These are phyloP conservation scores for Trichoderma asperellum DNA, from an alignment of 2,329 filamentous ascomycete species.

Conservation along the genomic window DNA sequence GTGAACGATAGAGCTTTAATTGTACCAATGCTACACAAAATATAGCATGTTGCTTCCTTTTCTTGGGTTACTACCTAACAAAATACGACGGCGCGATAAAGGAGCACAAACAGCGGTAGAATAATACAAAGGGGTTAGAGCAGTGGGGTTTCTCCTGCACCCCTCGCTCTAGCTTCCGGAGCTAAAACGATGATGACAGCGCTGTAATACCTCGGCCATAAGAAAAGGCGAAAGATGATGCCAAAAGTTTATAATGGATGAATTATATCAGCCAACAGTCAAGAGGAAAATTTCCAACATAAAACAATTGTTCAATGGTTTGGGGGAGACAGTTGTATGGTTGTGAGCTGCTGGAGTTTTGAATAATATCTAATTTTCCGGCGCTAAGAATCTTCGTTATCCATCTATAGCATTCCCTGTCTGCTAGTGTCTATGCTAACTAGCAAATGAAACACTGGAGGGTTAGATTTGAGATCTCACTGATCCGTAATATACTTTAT, in stretches of 20 bases:
- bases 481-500: background rate
- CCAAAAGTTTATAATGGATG: background rate
- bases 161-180: slow-evolving; percentile 5
- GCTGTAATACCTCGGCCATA: background rate
- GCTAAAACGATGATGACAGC: background rate
- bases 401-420: background rate
- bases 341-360: background rate
- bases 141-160: slow-evolving; percentile 20
- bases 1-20: background rate
- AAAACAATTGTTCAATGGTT: background rate
- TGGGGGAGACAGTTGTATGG: background rate
- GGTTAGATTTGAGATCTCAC: background rate
- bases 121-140: slow-evolving; percentile 15
- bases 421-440: background rate
- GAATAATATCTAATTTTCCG: background rate
- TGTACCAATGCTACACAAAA: background rate
- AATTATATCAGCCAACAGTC: background rate
- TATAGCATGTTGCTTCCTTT: background rate
- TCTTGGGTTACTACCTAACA: background rate
- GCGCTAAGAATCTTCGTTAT: background rate
- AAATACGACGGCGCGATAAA: background rate
- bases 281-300: background rate
- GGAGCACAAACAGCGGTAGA: background rate
- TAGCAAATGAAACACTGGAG: slow-evolving; percentile 11
- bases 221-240: background rate